A percentile compares a stretch with the other conserved stretches of the same genome.
Evolutionary conservation across 2,329 filamentous ascomycete genomes (phyloP).

Genomic region (Claviceps digitariae): DNA sequence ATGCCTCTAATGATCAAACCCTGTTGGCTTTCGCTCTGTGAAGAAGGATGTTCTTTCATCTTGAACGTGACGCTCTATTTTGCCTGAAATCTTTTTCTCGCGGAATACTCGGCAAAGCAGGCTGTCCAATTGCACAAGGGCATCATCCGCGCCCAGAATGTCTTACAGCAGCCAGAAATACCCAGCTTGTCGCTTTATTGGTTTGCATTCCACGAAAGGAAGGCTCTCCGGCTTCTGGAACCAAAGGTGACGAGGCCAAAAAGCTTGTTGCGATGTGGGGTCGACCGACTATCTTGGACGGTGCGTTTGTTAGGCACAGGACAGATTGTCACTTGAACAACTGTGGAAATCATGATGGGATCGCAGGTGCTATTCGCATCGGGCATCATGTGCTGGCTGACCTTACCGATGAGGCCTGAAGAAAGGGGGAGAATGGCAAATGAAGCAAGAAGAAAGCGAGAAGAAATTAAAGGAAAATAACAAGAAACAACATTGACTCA

Average conservation of each 20-base stretch:
- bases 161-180: background rate
- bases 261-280: too few species aligned
- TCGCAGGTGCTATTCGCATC: too few species aligned
- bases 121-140: background rate
- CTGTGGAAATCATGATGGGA: too few species aligned
- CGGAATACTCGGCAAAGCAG: too few species aligned
- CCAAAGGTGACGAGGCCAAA: background rate
- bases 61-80: background rate
- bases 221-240: background rate
- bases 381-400: too few species aligned
- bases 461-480: background rate
- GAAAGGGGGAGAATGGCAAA: too few species aligned
- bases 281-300: too few species aligned
- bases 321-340: too few species aligned
- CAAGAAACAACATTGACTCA: background rate
- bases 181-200: background rate
- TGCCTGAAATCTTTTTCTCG: background rate
- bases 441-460: too few species aligned
- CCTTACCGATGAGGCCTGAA: too few species aligned
- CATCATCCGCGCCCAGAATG: background rate
- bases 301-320: too few species aligned
- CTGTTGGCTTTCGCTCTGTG: background rate
- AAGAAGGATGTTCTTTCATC: background rate
- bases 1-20: background rate
- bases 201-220: background rate